Percentiles rank a stretch among this genome's conserved stretches.
Evolutionary conservation across 2,329 filamentous ascomycete genomes (phyloP).

Genomic region (Periconia sp.): DNA sequence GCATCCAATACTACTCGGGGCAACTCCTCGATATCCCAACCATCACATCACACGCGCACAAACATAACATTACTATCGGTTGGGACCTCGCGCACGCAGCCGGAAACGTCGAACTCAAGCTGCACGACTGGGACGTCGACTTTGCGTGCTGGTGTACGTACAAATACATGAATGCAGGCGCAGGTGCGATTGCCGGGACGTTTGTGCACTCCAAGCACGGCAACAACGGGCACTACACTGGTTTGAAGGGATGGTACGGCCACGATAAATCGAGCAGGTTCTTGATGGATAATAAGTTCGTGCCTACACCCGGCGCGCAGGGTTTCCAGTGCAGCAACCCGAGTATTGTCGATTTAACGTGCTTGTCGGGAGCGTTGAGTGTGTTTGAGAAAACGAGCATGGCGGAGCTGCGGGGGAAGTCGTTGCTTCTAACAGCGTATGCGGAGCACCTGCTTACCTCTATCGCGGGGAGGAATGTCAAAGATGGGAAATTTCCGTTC

Average conservation of each 20-base stretch:
- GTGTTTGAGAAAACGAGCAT: constrained; percentile 75
- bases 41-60: constrained; percentile 76
- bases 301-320: constrained; percentile 73
- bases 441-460: constrained; percentile 34
- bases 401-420: constrained; percentile 67
- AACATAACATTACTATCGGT: constrained; percentile 70
- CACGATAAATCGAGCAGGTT: constrained; percentile 75
- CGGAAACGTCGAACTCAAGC: constrained; percentile 75
- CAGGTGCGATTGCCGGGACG: constrained; percentile 74
- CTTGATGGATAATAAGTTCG: constrained; percentile 79
- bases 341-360: constrained; percentile 76
- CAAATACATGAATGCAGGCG: constrained; percentile 88
- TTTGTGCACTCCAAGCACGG: constrained; percentile 80
- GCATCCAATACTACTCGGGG: constrained; percentile 88
- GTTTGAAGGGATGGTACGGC: constrained; percentile 85
- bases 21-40: constrained; percentile 79
- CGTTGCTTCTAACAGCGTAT: constrained; percentile 73
- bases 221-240: constrained; percentile 61
- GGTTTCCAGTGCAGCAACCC: constrained; percentile 88
- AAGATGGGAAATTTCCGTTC: constrained; percentile 37
- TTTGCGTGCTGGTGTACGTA: constrained; percentile 93
- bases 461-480: constrained; percentile 23
- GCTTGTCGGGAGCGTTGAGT: constrained; percentile 69
- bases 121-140: constrained; percentile 89
- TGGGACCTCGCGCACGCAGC: constrained; percentile 89